phyloP scores from a whole-genome alignment of 176 grass and related monocot genomes.

The Areca catechu region DNA sequence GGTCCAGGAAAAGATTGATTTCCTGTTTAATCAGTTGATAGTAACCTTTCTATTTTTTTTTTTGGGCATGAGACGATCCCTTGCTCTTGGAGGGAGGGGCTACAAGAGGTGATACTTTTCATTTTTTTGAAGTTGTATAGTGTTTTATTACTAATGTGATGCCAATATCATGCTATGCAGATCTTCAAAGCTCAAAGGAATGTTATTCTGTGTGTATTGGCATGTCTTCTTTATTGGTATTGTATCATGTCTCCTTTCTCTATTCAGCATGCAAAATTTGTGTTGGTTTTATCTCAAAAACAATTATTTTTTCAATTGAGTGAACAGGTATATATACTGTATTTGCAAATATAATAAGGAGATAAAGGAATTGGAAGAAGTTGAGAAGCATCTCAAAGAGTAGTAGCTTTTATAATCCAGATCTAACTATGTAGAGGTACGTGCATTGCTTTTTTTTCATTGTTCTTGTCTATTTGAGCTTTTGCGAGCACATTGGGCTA shows the following conservation, averaged over 20 bases:
- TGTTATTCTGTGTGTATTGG: not conserved
- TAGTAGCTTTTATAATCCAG: not conserved
- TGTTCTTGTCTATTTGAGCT: too few species aligned
- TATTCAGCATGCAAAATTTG: not conserved
- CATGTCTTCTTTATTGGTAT: slow-evolving; percentile 14
- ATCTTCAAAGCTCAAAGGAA: slow-evolving; percentile 13
- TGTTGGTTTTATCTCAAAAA: not conserved
- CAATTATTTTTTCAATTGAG: not conserved
- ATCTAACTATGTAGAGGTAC: too few species aligned
- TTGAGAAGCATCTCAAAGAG: slow-evolving; percentile 4
- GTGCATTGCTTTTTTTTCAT: too few species aligned
- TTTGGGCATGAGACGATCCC: too few species aligned
- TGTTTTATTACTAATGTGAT: not conserved
- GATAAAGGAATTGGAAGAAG: slow-evolving; percentile 15
- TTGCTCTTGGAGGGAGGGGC: too few species aligned
- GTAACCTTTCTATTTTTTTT: too few species aligned
- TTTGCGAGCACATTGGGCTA: too few species aligned
- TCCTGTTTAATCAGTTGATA: too few species aligned
- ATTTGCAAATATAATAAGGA: slow-evolving; percentile 5
- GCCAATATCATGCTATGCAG: not conserved
- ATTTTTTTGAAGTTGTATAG: too few species aligned
- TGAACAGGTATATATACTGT: not conserved
- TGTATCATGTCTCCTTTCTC: too few species aligned
- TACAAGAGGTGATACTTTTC: too few species aligned
- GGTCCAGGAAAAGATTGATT: too few species aligned